Conservation (phyloP, 2,329 filamentous ascomycete genomes). For the Talaromyces sp. region DNA sequence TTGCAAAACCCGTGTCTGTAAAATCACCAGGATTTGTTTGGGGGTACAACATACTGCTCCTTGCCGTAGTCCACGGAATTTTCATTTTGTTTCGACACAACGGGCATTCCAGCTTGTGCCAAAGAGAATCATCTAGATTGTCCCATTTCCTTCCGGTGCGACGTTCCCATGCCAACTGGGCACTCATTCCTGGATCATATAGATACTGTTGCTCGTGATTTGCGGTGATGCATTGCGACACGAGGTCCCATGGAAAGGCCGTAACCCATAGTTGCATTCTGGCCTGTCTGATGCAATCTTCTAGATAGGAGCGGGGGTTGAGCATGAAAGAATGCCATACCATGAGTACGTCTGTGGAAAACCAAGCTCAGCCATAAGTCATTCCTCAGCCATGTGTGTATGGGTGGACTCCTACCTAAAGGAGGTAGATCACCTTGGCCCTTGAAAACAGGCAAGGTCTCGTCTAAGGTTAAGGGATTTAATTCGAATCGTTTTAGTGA, state of each 20-base stretch:
- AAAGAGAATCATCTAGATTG: slow-evolving; percentile 5
- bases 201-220: neutral
- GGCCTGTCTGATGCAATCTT: slow-evolving; percentile 62
- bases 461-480: neutral
- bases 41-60: too few relatives aligned
- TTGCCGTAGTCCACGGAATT: slow-evolving; percentile 6
- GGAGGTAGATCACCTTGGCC: neutral
- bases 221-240: slow-evolving; percentile 51
- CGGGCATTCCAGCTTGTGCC: neutral
- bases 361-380: neutral
- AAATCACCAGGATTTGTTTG: too few relatives aligned
- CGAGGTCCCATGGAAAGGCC: slow-evolving; percentile 61
- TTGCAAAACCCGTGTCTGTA: neutral
- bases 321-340: slow-evolving; percentile 75
- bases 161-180: neutral
- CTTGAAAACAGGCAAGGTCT: neutral
- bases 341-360: slow-evolving; percentile 63
- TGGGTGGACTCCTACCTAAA: neutral
- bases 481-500: neutral
- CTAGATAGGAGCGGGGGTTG: slow-evolving; percentile 66
- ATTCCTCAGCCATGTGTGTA: neutral
- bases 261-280: slow-evolving; percentile 55
- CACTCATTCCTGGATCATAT: slow-evolving; percentile 1
- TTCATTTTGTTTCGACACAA: neutral
- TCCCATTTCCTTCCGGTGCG: neutral